phyloP scores from a whole-genome alignment of 2,329 filamentous ascomycete species.

The Exophiala lecanii-corni region DNA sequence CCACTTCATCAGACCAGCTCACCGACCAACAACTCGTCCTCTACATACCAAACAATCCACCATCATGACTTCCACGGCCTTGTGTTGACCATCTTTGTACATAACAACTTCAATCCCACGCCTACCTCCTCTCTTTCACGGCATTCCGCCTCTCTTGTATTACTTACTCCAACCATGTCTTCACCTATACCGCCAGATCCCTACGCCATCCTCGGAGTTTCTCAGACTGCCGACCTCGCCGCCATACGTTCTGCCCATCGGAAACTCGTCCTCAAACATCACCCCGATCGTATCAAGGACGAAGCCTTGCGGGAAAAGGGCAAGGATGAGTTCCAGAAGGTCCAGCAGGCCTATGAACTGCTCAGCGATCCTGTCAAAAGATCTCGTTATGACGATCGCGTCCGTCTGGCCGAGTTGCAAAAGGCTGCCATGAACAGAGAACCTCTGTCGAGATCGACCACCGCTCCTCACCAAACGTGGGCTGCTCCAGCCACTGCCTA shows the following conservation, averaged over 20 bases:
- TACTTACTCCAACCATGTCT: conserved; percentile 10
- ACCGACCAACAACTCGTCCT: neutral
- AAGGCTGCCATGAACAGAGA: conserved; percentile 50
- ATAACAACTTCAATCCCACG: conserved; percentile 3
- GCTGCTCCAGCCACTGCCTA: conserved; percentile 4
- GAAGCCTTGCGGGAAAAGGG: conserved; percentile 70
- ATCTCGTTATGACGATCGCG: conserved; percentile 71
- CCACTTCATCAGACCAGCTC: neutral
- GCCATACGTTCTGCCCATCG: conserved; percentile 76
- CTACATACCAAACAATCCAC: neutral
- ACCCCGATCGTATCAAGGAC: conserved; percentile 87
- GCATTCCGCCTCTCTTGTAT: neutral
- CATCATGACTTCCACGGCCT: neutral
- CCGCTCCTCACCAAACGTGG: conserved; percentile 4
- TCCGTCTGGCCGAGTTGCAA: conserved; percentile 62
- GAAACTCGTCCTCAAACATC: conserved; percentile 81
- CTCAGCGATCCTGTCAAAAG: conserved; percentile 72
- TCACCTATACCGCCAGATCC: conserved; percentile 56
- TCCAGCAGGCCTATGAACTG: conserved; percentile 89
- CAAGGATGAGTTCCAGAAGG: conserved; percentile 82
- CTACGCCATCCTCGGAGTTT: conserved; percentile 70
- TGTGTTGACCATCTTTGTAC: neutral
- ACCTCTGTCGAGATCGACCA: conserved; percentile 19
- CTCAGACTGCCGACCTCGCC: conserved; percentile 63
- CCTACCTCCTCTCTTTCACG: conserved; percentile 6